A percentile compares a stretch with the other conserved stretches of the same genome.
These are phyloP conservation scores for Phytophthora chlamydospora DNA, from an alignment of 352 stramenopile genomes.

Conservation along the genomic window DNA sequence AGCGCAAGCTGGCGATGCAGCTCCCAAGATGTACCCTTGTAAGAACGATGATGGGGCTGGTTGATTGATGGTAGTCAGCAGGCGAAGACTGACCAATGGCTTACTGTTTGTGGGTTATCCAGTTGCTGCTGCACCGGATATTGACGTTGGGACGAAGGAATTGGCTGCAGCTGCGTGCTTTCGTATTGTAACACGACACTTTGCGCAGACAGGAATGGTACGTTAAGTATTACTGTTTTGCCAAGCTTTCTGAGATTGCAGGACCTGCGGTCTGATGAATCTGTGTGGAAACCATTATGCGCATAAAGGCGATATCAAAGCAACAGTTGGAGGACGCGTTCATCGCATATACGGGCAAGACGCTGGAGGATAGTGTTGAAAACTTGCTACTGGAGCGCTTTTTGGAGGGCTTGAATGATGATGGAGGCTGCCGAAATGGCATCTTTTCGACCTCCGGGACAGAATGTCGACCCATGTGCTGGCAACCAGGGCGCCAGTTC, in stretches of 20 bases:
- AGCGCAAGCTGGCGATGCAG: not conserved
- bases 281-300: not conserved
- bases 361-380: conserved; percentile 19
- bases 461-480: conserved; percentile 12
- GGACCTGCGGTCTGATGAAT: not conserved
- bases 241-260: not conserved
- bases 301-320: conserved; percentile 30
- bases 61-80: not conserved
- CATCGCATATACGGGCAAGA: conserved; percentile 36
- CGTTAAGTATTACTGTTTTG: not conserved
- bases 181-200: conserved; percentile 41
- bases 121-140: conserved; percentile 31
- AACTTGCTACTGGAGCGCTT: conserved; percentile 13
- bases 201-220: conserved; percentile 36
- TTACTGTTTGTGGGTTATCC: not conserved
- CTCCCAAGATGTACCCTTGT: conserved; percentile 37
- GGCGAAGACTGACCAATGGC: not conserved
- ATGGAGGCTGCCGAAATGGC: not conserved
- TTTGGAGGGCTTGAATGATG: conserved; percentile 7
- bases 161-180: conserved; percentile 33
- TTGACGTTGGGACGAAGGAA: conserved; percentile 27
- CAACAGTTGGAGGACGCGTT: conserved; percentile 31
- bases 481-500: conserved; percentile 41
- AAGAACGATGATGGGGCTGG: conserved; percentile 6
- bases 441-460: not conserved